Base-by-base conservation (phyloP, 1,284 basidiomycete genomes). In the Pyrrhoderma noxium region DNA sequence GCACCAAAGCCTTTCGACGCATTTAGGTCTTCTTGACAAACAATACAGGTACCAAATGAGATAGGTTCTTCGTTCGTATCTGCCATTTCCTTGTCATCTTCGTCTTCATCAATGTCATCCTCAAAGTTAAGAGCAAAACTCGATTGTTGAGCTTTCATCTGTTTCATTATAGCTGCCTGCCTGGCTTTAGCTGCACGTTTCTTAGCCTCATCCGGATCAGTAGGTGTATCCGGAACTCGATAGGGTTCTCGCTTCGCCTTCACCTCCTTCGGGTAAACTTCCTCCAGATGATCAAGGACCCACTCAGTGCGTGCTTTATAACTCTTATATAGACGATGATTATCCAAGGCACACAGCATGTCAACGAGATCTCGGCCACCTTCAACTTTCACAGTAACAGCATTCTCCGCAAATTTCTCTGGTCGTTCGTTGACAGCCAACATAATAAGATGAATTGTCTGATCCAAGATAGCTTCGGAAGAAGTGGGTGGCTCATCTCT, bases 1-100 rank as follows among this genome's bases (percentile, higher is more conserved):
- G 82, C 82, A 11, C 96, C 96, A 62, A 97, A 98, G 0, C 89
- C 74, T 54, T 80, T 77, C 11, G 76, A 70, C 0, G 74, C 68
- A 54, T 82, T 88, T 45, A 98, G 79, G 55, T 93, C 88, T 65
- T 99, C 96, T 65, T 99, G 96, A 61, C 96, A 99, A 7, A 99
- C 90, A 57, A 99, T 99, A 65, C 96, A 99, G 22, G 85, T 88
- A 1, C 95, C 96, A 57, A 85, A 85, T 21, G 81, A 81, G 14
- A 76, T 65, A n/a, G 74, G 64, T 35, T 75, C 72, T 18, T 76
- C 74, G 0, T 64, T 65, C 1, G 65, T 63, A 49, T 73, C 69
- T n/a, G 67, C 72, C 58, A 76, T 74, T 18, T 78, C 80, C 0
- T 77, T 76, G 31, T 77, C 76, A 7, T 82, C 78, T 25, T 80